Percentiles rank a stretch among this genome's conserved stretches.
These are phyloP conservation scores for Penicillium hesseltinei DNA, from an alignment of 2,329 filamentous ascomycete species.

Conservation along the genomic window DNA sequence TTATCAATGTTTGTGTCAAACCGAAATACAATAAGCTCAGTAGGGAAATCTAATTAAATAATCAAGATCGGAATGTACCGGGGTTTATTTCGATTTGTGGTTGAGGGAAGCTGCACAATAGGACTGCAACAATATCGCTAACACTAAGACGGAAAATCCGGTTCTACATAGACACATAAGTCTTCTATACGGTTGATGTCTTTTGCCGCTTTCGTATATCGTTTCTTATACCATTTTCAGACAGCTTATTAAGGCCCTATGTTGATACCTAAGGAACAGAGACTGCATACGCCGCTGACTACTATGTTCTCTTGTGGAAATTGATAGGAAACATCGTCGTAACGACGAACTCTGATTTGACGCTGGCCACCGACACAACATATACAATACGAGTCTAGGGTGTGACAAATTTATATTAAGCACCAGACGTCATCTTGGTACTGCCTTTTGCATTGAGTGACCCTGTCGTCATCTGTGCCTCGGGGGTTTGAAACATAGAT, in stretches of 20 bases:
- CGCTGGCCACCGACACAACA: background rate
- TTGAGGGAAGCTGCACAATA: background rate
- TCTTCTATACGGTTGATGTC: no score
- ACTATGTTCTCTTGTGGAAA: background rate
- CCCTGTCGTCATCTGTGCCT: background rate
- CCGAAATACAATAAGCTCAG: no score
- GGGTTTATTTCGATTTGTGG: no score
- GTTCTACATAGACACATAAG: background rate
- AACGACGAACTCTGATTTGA: background rate
- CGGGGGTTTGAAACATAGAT: background rate
- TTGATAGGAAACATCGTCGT: background rate
- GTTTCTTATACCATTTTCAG: background rate
- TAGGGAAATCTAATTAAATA: no score
- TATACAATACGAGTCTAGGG: background rate
- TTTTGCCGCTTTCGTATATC: background rate
- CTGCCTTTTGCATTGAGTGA: background rate
- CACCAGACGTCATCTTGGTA: background rate
- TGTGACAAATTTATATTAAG: background rate
- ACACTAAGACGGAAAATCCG: background rate
- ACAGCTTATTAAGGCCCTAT: background rate
- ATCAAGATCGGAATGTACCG: no score
- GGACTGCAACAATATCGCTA: background rate
- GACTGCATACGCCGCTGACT: background rate
- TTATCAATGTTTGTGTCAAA: no score
- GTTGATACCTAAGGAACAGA: background rate